Evolutionary conservation across 1,284 basidiomycete genomes (phyloP), one percentile per base, ranked within the genome.

Genomic region (Heterobasidion parviporum): DNA sequence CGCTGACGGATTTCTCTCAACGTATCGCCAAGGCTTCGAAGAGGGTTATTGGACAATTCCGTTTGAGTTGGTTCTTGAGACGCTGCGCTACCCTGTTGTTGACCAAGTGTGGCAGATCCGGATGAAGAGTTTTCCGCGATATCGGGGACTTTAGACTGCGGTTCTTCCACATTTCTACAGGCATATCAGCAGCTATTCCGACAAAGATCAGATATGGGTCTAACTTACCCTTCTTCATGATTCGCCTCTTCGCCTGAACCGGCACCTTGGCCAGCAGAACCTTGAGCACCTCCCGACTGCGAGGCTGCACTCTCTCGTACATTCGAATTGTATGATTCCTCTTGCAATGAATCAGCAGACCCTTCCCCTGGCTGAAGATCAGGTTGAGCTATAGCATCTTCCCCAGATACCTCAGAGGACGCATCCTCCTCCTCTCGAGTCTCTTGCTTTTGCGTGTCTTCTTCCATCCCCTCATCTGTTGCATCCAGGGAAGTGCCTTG

Each of bases 21-120:
- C 1, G 91, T 82, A 67, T 98, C 95, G 41, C 94, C 94, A 2
- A 96, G 82, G 59, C 83, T 89, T 55, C 94, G 89, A 33, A 89
- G 72, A 4, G 90, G 84, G 63, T 93, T 89, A 46, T 68, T 69
- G 35, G 70, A 57, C 15, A 72, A 35, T 9, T 51, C 54, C 50
- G 18, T 63, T n/a, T 71, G 70, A 14, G 63, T 64, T 15, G 76
- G 65, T 20, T 66, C 72, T 38, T 75, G 75, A 18, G 75, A 68
- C 7, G 75, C 63, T 5, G 71, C 70, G 32, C 70, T 71, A 9
- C 81, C 80, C 57, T 77, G 73, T 52, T 78, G 76, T 8, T 68
- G 33, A 20, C 53, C 50, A 18, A 18, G 46, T 52, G 49, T 56
- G 14, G 35, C 46, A 20, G 33, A 9, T 38, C 54, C 50, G 9